Conservation (phyloP, 108 stramenopile species). For the Skeletonema potamos region DNA sequence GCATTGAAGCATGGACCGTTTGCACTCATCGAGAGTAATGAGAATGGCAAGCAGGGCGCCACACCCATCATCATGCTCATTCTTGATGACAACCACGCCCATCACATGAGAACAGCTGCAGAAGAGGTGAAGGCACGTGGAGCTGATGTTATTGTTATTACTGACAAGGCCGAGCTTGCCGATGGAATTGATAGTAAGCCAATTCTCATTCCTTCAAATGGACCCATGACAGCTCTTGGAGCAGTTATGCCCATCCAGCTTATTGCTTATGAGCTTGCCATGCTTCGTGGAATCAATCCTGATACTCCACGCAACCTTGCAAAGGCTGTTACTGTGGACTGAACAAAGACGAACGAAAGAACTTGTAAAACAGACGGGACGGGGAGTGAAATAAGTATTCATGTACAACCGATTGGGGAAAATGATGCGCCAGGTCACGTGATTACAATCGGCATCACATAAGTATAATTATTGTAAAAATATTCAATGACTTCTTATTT, state of each 20-base stretch:
- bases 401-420: not conserved
- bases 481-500: no score
- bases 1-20: constrained; percentile 99
- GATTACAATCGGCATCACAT: not conserved
- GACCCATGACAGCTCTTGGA: constrained; percentile 92
- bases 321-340: constrained; percentile 99
- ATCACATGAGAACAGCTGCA: constrained; percentile 92
- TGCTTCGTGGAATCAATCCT: constrained; percentile 94
- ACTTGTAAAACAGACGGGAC: not conserved
- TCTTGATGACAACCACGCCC: constrained; percentile 94
- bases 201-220: constrained; percentile 94
- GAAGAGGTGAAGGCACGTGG: constrained; percentile 95
- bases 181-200: constrained; percentile 85
- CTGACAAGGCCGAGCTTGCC: constrained; percentile 85
- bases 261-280: constrained; percentile 97
- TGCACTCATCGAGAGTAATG: constrained; percentile 89
- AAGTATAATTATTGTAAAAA: constrained; percentile 16
- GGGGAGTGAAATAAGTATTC: not conserved
- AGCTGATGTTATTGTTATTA: constrained; percentile 94
- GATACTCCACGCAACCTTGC: constrained; percentile 99
- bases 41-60: constrained; percentile 88
- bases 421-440: not conserved
- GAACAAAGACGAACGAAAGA: not conserved
- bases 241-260: constrained; percentile 94
- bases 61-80: constrained; percentile 98